These are phyloP conservation scores for Seiridium unicorne DNA, from an alignment of 2,329 filamentous ascomycete species.

Conservation along the genomic window DNA sequence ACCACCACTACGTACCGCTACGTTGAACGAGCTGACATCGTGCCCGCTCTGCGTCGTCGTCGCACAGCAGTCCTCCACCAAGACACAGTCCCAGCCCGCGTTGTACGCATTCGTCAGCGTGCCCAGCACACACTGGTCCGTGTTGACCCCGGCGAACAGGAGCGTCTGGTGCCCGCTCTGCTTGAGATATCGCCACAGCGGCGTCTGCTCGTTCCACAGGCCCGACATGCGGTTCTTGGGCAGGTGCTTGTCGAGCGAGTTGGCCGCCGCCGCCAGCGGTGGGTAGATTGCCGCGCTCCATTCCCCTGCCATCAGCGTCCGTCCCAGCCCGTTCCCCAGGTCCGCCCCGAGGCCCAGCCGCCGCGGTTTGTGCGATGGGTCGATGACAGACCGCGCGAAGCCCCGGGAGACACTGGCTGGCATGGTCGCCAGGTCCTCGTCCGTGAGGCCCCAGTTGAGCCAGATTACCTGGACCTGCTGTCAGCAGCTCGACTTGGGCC, in stretches of 20 bases:
- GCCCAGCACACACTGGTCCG: constrained; percentile 59
- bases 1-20: constrained; percentile 28
- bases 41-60: constrained; percentile 42
- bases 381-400: constrained; percentile 41
- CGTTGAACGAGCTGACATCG: constrained; percentile 33
- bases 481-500: background rate
- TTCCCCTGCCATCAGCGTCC: constrained; percentile 47
- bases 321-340: constrained; percentile 40
- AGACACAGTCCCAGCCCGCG: constrained; percentile 53
- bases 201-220: constrained; percentile 45
- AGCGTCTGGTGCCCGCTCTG: constrained; percentile 42
- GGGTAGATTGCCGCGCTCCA: constrained; percentile 57
- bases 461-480: constrained; percentile 37
- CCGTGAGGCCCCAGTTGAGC: constrained; percentile 57
- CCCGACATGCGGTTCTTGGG: constrained; percentile 60
- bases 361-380: constrained; percentile 10
- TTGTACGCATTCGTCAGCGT: constrained; percentile 55
- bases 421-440: constrained; percentile 47
- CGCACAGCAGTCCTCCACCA: constrained; percentile 52
- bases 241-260: constrained; percentile 45
- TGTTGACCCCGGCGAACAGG: constrained; percentile 59
- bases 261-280: constrained; percentile 38
- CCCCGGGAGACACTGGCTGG: constrained; percentile 46
- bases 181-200: constrained; percentile 38
- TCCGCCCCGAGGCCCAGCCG: constrained; percentile 43